phyloP scores from a whole-genome alignment of 805 yeast genomes.

The Hermanozyma aechmeae region DNA sequence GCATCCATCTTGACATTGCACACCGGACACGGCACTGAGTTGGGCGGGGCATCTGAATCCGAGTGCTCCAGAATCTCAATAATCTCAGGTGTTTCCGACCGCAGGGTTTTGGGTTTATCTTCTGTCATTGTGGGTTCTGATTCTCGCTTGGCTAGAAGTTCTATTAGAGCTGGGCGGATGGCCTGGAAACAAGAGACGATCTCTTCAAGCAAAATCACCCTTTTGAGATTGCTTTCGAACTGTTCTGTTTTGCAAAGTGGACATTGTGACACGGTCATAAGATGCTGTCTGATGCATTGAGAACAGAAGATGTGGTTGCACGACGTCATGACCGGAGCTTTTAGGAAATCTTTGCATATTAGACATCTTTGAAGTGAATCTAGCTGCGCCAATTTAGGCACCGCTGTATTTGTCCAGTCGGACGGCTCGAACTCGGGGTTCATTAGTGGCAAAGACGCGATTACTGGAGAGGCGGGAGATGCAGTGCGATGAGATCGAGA shows the following conservation, averaged over 20 bases:
- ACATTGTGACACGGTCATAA: conserved; percentile 53
- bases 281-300: conserved; percentile 66
- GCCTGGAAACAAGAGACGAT: conserved; percentile 43
- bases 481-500: too few species aligned
- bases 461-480: too few species aligned
- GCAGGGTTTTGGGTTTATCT: too few species aligned
- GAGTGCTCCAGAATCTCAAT: neutral
- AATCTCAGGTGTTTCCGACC: too few species aligned
- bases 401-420: conserved; percentile 51
- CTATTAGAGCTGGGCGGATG: conserved; percentile 31
- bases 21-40: conserved; percentile 56
- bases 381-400: conserved; percentile 50
- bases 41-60: conserved; percentile 3
- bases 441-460: too few species aligned
- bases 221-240: conserved; percentile 58
- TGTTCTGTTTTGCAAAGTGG: conserved; percentile 71
- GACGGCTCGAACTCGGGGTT: too few species aligned
- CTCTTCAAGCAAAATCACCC: conserved; percentile 67
- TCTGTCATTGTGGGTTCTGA: too few species aligned
- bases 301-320: conserved; percentile 92
- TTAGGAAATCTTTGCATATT: conserved; percentile 75
- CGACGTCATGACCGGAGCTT: conserved; percentile 72
- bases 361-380: conserved; percentile 75
- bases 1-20: conserved; percentile 50
- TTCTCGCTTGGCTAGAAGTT: conserved; percentile 10